Conservation (phyloP, 441 rosid species). For the Omphalea diandra region DNA sequence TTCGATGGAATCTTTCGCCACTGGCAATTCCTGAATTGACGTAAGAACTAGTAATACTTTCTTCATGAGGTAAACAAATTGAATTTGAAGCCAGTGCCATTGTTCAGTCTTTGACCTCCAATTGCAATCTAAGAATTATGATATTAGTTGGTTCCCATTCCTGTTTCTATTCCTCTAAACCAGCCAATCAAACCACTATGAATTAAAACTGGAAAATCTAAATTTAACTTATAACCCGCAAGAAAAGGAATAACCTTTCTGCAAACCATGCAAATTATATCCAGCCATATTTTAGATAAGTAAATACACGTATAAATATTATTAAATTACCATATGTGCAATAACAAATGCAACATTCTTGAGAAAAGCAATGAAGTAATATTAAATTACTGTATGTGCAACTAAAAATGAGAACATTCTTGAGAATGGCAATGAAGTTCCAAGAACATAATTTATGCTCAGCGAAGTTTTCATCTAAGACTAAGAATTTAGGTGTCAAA, state of each 20-base stretch:
- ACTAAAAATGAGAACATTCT: conserved; percentile 2
- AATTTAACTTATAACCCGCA: neutral
- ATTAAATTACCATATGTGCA: too few relatives aligned
- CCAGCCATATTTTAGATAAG: neutral
- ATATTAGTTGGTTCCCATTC: conserved; percentile 18
- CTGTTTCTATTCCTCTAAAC: conserved; percentile 1
- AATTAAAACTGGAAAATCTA: neutral
- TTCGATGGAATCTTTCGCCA: conserved; percentile 32
- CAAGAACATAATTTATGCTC: too few relatives aligned
- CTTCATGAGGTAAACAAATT: conserved; percentile 44
- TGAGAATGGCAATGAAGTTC: neutral
- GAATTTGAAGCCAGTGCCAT: conserved; percentile 63
- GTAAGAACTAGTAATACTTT: conserved; percentile 33
- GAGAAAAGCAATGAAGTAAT: too few relatives aligned
- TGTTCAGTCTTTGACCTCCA: conserved; percentile 32
- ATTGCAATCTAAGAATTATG: conserved; percentile 33
- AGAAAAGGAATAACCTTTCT: neutral
- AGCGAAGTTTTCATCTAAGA: too few relatives aligned
- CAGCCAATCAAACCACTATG: neutral
- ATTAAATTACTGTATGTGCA: neutral
- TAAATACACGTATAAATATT: neutral
- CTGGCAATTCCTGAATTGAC: conserved; percentile 33
- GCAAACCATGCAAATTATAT: neutral
- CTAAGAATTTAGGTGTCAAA: too few relatives aligned
- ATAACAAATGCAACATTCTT: too few relatives aligned